Base-by-base conservation (phyloP, 2,329 filamentous ascomycete species). In the Cephalotrichum gorgonifer region DNA sequence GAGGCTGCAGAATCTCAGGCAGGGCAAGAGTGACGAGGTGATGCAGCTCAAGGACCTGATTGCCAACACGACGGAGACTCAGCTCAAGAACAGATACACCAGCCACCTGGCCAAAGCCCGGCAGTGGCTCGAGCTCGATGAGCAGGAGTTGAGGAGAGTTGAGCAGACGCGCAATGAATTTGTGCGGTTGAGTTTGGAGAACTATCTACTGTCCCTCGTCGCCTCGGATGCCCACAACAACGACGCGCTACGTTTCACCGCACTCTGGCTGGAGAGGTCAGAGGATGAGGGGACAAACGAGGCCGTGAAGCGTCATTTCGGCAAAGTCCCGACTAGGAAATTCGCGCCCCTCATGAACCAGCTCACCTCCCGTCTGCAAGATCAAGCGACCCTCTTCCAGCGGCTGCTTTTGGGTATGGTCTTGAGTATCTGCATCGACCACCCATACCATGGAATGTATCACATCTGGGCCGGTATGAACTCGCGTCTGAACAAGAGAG, bases 371-470 rank as follows among this genome's bases (percentile, higher is more conserved):
- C 83, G 93, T 7, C 70, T 98, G 6, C 81, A 95, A 52, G 79
- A 86, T 53, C 66, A 75, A 1, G 76, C 74, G 1, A 73, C 75
- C 15, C 61, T 71, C 0, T 98, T 99, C 59, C 93, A 98, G 59
- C 74, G 72, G 38, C 73, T 91, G 1, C 71, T 99, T 2, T 78
- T 81, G 47, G 72, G 74, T 2, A 70, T 98, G 17, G 82, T 97
- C 4, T 80, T 82, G 58, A 83, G 82, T 8, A 95, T 98, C 49
- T 97, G 91, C 60, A 74, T 78, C 11, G 89, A 98, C 50, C 93
- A 99, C 65, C 94, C 93, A 0, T 95, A 90, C 63, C 94, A 98
- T 61, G 89, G 89, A 44, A 91, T 97, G 82, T 95, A 98, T 62
- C 90, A 97, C 57, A 88, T 98, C 39, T 96, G 91, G 72, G 87